phyloP scores from a whole-genome alignment of 192 early-diverging fungal species.

The Linnemannia exigua region DNA sequence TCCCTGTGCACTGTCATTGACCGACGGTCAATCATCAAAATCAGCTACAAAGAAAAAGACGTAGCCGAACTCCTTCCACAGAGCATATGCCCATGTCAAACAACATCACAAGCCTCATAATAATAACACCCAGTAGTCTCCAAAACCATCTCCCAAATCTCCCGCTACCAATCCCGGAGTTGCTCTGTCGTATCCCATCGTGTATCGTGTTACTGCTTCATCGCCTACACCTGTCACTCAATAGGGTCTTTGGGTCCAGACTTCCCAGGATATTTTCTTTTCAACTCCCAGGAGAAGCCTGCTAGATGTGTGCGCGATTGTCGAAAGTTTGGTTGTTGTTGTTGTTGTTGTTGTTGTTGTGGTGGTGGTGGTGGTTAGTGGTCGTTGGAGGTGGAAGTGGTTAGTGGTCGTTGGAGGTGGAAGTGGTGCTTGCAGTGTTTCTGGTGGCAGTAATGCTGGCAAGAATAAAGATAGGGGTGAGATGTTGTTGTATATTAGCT shows the following conservation, averaged over 20 bases:
- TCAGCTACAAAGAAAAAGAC: no score
- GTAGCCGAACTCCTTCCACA: background rate
- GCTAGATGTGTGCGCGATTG: conserved; percentile 25
- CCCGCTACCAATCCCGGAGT: conserved; percentile 48
- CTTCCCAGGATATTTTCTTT: conserved; percentile 45
- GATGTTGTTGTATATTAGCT: no score
- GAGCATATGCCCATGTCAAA: no score
- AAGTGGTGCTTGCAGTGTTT: no score
- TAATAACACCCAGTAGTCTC: conserved; percentile 47
- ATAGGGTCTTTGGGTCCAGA: conserved; percentile 27
- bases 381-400: no score
- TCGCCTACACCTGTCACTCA: conserved; percentile 51
- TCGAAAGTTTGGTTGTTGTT: background rate
- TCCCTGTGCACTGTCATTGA: no score
- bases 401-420: background rate
- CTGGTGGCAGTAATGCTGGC: no score
- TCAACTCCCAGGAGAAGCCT: conserved; percentile 39
- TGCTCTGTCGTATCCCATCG: conserved; percentile 37
- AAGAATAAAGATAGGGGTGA: no score
- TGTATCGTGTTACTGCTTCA: conserved; percentile 22
- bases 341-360: no score
- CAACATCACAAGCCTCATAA: conserved; percentile 30
- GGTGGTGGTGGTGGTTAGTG: no score
- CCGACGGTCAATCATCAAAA: no score
- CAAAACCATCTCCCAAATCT: conserved; percentile 43